phyloP scores from a whole-genome alignment of 2,329 filamentous ascomycete genomes.

The Zalaria obscura region DNA sequence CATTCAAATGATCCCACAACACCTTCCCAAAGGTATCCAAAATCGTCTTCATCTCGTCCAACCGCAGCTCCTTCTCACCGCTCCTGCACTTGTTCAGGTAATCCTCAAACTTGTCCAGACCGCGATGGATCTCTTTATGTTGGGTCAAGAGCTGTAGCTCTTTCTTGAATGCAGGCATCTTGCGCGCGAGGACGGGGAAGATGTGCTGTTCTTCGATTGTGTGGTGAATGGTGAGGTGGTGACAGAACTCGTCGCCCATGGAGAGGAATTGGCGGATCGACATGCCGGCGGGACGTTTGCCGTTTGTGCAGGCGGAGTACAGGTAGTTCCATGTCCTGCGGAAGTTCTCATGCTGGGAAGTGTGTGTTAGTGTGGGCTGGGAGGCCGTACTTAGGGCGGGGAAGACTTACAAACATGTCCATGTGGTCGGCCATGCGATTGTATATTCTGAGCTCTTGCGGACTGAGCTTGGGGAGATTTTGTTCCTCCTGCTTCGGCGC shows the following conservation, averaged over 20 bases:
- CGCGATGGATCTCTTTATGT: conserved; percentile 65
- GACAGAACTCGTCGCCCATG: conserved; percentile 54
- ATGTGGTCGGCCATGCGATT: conserved; percentile 63
- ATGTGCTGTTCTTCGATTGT: conserved; percentile 69
- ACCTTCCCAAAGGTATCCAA: conserved; percentile 70
- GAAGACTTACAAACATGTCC: conserved; percentile 51
- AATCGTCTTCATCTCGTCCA: conserved; percentile 48
- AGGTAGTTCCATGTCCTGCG: conserved; percentile 59
- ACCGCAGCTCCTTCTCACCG: conserved; percentile 46
- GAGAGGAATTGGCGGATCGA: conserved; percentile 55
- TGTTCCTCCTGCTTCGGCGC: conserved; percentile 15
- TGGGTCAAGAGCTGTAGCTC: conserved; percentile 56
- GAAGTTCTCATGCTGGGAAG: conserved; percentile 57
- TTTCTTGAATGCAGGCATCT: conserved; percentile 63
- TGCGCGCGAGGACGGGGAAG: conserved; percentile 61
- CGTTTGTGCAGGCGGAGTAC: conserved; percentile 47
- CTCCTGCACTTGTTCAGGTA: conserved; percentile 22
- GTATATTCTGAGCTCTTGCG: conserved; percentile 53
- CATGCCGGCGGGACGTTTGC: conserved; percentile 47
- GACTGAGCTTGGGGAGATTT: conserved; percentile 46
- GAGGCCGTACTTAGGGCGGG: neutral
- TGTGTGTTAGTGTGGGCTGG: neutral
- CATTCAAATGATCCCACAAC: conserved; percentile 69
- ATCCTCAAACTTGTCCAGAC: conserved; percentile 19
- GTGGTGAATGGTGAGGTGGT: conserved; percentile 63